These are phyloP conservation scores for Atalantia buxifolia DNA, from an alignment of 345 rosid species.

Conservation along the genomic window DNA sequence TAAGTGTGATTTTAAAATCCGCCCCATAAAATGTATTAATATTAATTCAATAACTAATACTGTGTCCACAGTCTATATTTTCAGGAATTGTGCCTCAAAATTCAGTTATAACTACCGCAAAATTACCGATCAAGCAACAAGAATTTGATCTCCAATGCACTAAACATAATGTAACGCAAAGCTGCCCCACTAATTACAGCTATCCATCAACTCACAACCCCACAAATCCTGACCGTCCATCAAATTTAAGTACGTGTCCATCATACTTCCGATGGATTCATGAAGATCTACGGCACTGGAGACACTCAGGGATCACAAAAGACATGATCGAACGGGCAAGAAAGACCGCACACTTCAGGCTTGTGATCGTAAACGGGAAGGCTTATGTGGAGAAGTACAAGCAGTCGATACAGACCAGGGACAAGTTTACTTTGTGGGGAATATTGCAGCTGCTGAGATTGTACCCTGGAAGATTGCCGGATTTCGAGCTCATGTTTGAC, in stretches of 20 bases:
- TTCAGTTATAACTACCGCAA: background rate
- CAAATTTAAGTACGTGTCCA: conserved; percentile 38
- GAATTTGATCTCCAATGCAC: conserved; percentile 12
- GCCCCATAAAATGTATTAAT: no score
- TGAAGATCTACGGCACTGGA: conserved; percentile 75
- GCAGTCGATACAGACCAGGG: conserved; percentile 48
- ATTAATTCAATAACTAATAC: background rate
- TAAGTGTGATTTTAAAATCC: no score
- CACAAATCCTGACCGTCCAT: conserved; percentile 8
- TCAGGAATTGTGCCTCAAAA: conserved; percentile 7
- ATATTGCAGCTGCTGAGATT: conserved; percentile 61
- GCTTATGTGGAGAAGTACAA: conserved; percentile 56
- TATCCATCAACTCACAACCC: conserved; percentile 34
- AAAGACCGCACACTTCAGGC: conserved; percentile 55
- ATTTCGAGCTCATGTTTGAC: conserved; percentile 76
- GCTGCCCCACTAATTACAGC: conserved; percentile 16
- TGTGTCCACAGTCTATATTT: conserved; percentile 12
- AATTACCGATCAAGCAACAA: background rate
- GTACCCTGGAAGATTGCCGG: conserved; percentile 70
- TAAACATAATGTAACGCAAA: conserved; percentile 11
- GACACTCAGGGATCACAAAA: conserved; percentile 49
- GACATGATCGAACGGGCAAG: conserved; percentile 51
- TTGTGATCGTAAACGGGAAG: conserved; percentile 51
- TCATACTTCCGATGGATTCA: conserved; percentile 76
- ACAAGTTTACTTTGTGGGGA: conserved; percentile 63